A percentile compares a stretch with the other conserved stretches of the same genome.
Conservation (phyloP, 1,284 basidiomycete genomes). For the Apiotrichum laibachii region DNA sequence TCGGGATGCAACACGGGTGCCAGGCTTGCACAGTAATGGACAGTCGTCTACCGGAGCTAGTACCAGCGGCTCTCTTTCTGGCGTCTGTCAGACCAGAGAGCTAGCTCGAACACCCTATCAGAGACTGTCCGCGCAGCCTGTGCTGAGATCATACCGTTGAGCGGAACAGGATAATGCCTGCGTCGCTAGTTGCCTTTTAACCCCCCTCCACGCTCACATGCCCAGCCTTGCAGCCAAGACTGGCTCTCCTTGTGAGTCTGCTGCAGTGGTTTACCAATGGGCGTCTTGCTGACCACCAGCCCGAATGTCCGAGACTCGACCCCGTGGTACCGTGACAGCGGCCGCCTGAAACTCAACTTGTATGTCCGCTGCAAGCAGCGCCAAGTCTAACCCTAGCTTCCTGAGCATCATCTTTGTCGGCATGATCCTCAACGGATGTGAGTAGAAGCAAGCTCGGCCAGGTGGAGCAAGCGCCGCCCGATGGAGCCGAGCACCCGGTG, state of each 20-base stretch:
- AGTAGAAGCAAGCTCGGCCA: conserved; percentile 7
- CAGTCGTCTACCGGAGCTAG: background rate
- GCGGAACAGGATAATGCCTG: conserved; percentile 55
- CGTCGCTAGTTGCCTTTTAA: conserved; percentile 51
- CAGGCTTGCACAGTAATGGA: conserved; percentile 22
- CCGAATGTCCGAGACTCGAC: conserved; percentile 46
- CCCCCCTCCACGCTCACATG: conserved; percentile 29
- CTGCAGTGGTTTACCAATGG: background rate
- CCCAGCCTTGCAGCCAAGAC: conserved; percentile 26
- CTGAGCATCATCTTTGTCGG: conserved; percentile 52
- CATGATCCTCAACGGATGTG: conserved; percentile 52
- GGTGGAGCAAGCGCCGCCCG: too few species aligned
- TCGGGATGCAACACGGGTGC: conserved; percentile 51
- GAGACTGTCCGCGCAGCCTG: conserved; percentile 20
- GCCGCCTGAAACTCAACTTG: conserved; percentile 52
- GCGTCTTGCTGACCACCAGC: conserved; percentile 24
- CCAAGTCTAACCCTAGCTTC: conserved; percentile 34
- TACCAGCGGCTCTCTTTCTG: background rate
- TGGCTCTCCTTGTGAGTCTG: conserved; percentile 49
- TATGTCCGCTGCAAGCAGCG: conserved; percentile 19
- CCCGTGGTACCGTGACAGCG: conserved; percentile 49
- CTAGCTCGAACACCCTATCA: background rate
- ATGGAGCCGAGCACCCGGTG: too few species aligned
- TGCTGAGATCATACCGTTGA: conserved; percentile 55
- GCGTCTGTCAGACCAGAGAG: background rate